Evolutionary conservation across 2,329 filamentous ascomycete species (phyloP).

Genomic region (Alternaria atra): DNA sequence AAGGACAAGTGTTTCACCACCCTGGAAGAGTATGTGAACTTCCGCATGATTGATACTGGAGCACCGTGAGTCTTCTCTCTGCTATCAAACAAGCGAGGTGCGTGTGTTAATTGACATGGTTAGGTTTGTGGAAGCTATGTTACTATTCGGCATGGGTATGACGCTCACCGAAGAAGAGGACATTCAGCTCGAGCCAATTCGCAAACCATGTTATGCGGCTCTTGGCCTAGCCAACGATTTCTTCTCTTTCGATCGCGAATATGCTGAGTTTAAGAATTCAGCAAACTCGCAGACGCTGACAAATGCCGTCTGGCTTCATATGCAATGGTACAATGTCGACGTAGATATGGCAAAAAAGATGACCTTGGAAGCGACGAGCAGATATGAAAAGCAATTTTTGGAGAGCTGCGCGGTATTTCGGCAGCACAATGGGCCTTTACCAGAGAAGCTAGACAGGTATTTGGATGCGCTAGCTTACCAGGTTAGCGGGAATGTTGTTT

Average conservation of each 20-base stretch:
- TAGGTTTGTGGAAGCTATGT: neutral
- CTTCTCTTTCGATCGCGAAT: constrained; percentile 9
- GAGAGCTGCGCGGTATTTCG: neutral
- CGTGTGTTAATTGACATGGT: neutral
- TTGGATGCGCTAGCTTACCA: constrained; percentile 2
- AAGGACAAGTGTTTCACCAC: neutral
- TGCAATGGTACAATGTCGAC: constrained; percentile 1
- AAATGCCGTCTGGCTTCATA: constrained; percentile 7
- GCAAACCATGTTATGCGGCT: neutral
- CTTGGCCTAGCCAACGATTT: neutral
- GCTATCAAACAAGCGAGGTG: neutral
- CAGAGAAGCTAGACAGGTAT: neutral
- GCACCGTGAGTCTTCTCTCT: neutral
- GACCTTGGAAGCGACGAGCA: neutral
- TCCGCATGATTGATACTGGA: neutral
- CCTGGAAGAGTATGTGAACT: constrained; percentile 5
- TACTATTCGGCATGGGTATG: constrained; percentile 10
- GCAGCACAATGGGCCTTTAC: neutral
- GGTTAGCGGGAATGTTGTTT: constrained; percentile 2
- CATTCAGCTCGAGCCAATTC: neutral
- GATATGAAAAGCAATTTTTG: neutral
- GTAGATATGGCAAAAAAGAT: neutral
- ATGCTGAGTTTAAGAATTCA: neutral
- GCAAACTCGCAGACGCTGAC: neutral
- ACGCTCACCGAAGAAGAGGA: constrained; percentile 6